These are phyloP conservation scores for Fusarium newnesense DNA, from an alignment of 2,329 filamentous ascomycete species.

Conservation along the genomic window DNA sequence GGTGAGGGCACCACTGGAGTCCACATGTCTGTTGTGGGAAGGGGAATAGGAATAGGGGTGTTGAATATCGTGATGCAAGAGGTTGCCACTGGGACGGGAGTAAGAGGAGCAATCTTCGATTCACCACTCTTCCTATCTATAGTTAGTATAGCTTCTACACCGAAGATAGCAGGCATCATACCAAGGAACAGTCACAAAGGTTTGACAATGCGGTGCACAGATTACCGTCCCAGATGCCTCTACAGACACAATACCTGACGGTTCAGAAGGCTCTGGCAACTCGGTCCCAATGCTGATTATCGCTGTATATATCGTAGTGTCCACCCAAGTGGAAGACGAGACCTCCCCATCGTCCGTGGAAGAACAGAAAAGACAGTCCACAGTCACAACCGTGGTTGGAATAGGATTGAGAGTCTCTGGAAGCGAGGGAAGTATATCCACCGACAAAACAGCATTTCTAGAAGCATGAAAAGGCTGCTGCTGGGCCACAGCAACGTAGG, in stretches of 20 bases:
- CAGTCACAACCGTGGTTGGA: slow-evolving; percentile 19
- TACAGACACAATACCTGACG: not conserved
- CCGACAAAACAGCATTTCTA: slow-evolving; percentile 14
- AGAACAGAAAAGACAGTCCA: slow-evolving; percentile 35
- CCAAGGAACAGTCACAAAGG: slow-evolving; percentile 35
- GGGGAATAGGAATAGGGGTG: slow-evolving; percentile 1
- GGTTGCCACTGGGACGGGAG: slow-evolving; percentile 17
- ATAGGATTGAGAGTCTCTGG: slow-evolving; percentile 2
- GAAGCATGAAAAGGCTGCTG: slow-evolving; percentile 4
- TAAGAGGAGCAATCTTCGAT: slow-evolving; percentile 8
- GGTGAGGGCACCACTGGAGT: not conserved
- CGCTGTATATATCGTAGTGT: not conserved
- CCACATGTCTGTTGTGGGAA: slow-evolving; percentile 2
- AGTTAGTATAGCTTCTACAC: not conserved
- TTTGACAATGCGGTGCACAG: slow-evolving; percentile 37
- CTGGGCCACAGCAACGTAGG: slow-evolving; percentile 1
- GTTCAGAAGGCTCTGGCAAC: not conserved
- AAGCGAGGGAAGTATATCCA: slow-evolving; percentile 17
- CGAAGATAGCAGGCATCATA: slow-evolving; percentile 2
- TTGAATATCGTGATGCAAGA: slow-evolving; percentile 38
- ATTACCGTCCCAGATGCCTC: slow-evolving; percentile 28
- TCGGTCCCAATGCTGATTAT: not conserved
- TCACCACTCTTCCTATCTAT: slow-evolving; percentile 19
- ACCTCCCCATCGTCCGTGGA: slow-evolving; percentile 2
- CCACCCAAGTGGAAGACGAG: not conserved